Conservation (phyloP, 2,329 filamentous ascomycete genomes). For the Alternaria conjuncta region DNA sequence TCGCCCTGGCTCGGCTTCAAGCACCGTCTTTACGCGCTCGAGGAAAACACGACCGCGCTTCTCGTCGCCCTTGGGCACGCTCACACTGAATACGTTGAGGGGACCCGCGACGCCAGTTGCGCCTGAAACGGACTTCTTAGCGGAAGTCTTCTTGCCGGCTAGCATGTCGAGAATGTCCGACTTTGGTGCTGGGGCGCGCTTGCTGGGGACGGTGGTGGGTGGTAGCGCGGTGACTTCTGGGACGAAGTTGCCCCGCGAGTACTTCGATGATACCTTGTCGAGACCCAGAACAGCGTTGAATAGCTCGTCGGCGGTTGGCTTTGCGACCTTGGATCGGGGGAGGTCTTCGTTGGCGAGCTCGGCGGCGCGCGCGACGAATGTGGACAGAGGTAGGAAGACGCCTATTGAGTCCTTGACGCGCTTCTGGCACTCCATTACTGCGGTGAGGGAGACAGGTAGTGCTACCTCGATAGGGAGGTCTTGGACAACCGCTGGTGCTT, state of each 20-base stretch:
- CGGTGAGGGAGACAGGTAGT: constrained; percentile 77
- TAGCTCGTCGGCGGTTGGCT: constrained; percentile 78
- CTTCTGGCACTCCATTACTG: constrained; percentile 80
- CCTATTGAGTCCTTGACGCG: constrained; percentile 79
- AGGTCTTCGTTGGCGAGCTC: constrained; percentile 88
- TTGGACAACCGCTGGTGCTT: constrained; percentile 50
- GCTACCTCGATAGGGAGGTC: constrained; percentile 66
- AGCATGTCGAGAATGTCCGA: constrained; percentile 86
- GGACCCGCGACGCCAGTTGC: constrained; percentile 52
- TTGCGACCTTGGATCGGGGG: constrained; percentile 68
- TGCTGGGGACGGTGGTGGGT: constrained; percentile 32
- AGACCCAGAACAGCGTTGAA: constrained; percentile 89
- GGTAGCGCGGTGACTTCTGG: constrained; percentile 69
- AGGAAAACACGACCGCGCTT: constrained; percentile 81
- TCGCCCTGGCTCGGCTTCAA: constrained; percentile 56
- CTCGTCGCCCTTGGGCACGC: constrained; percentile 80
- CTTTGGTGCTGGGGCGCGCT: constrained; percentile 49
- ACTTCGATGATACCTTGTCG: constrained; percentile 55
- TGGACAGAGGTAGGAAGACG: constrained; percentile 80
- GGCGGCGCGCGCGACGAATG: constrained; percentile 83
- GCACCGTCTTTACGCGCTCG: constrained; percentile 80
- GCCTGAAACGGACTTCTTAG: constrained; percentile 36
- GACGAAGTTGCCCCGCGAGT: constrained; percentile 68
- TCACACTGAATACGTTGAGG: constrained; percentile 81
- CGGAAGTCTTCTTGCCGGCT: constrained; percentile 36